A percentile compares a stretch with the other conserved stretches of the same genome.
Evolutionary conservation across 2,329 filamentous ascomycete species (phyloP).

Genomic region (Aureobasidium lini): DNA sequence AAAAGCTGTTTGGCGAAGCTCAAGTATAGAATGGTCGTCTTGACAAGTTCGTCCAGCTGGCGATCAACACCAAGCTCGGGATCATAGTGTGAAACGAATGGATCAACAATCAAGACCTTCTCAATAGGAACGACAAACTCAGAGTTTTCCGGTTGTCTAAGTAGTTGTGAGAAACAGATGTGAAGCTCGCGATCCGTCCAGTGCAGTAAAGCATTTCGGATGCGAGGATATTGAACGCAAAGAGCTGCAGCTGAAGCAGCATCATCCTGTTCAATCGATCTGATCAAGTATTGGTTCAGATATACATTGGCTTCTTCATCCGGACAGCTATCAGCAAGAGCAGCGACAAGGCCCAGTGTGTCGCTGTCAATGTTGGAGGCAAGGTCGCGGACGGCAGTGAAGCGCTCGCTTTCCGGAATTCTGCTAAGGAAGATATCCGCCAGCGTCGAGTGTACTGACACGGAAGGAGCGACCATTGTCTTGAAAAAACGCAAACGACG

Average conservation of each 20-base stretch:
- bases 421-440: slow-evolving; percentile 14
- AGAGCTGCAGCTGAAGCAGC: slow-evolving; percentile 16
- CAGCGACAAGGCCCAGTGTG: slow-evolving; percentile 11
- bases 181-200: slow-evolving; percentile 6
- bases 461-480: slow-evolving; percentile 1
- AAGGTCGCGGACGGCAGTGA: slow-evolving; percentile 7
- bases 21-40: slow-evolving; percentile 2
- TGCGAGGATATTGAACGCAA: slow-evolving; percentile 16
- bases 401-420: slow-evolving; percentile 12
- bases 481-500: neutral
- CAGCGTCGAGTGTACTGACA: neutral
- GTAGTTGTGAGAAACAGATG: slow-evolving; percentile 6
- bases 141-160: slow-evolving; percentile 2
- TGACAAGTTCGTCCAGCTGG: neutral
- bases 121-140: slow-evolving; percentile 8
- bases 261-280: slow-evolving; percentile 17
- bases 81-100: slow-evolving; percentile 5
- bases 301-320: slow-evolving; percentile 11
- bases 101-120: neutral
- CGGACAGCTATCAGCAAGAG: slow-evolving; percentile 7
- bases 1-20: slow-evolving; percentile 4
- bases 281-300: slow-evolving; percentile 14
- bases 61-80: neutral
- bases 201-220: slow-evolving; percentile 16
- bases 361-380: slow-evolving; percentile 3